These are phyloP conservation scores for Priceomyces medius DNA, from an alignment of 805 yeast species.

Conservation along the genomic window DNA sequence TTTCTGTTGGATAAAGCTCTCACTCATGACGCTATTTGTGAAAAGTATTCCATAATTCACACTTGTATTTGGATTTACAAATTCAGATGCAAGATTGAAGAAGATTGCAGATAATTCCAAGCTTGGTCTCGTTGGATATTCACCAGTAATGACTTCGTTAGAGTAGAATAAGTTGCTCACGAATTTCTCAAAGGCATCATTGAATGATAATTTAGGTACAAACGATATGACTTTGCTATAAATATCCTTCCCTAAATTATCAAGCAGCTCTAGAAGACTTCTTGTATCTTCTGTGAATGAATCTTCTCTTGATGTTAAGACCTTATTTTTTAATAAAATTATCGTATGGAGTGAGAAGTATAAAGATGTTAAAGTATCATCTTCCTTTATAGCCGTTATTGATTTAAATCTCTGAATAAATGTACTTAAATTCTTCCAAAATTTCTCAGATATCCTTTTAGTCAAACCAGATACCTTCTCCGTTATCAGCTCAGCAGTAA, in stretches of 20 bases:
- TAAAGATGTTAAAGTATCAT: slow-evolving; percentile 4
- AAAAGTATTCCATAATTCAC: slow-evolving; percentile 21
- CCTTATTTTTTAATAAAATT: slow-evolving; percentile 2
- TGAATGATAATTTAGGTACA: not conserved
- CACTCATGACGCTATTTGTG: slow-evolving; percentile 15
- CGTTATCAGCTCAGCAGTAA: slow-evolving; percentile 13
- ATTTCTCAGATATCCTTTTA: slow-evolving; percentile 6
- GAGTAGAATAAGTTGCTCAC: not conserved
- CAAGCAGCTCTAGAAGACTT: not conserved
- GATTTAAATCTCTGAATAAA: slow-evolving; percentile 8
- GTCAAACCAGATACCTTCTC: slow-evolving; percentile 14
- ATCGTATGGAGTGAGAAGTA: slow-evolving; percentile 10
- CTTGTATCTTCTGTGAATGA: not conserved
- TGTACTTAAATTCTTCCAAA: slow-evolving; percentile 11
- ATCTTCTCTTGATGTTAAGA: not conserved
- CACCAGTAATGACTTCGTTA: not conserved
- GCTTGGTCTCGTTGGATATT: slow-evolving; percentile 11
- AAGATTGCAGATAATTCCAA: slow-evolving; percentile 18
- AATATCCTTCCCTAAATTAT: not conserved
- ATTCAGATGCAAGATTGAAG: slow-evolving; percentile 15
- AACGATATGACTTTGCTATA: not conserved
- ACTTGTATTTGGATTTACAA: not conserved
- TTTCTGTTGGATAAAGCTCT: slow-evolving; percentile 24
- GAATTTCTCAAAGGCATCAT: slow-evolving; percentile 1
- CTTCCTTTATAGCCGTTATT: not conserved